Conservation (phyloP, 208 protist genomes). For the Acanthamoeba quina region DNA sequence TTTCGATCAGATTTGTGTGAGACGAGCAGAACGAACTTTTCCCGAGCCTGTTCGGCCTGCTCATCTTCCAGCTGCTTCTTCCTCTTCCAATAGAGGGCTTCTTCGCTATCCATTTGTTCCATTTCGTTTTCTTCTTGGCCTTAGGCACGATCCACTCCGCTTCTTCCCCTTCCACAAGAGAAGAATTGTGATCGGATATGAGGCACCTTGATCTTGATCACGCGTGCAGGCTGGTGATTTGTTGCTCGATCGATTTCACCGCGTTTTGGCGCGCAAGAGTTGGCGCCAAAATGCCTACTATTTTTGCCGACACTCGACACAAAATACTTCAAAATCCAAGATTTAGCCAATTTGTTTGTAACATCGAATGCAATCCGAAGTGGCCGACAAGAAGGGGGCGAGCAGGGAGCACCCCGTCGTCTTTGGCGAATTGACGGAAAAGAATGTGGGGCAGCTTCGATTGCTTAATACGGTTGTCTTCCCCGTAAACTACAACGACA, state of each 20-base stretch:
- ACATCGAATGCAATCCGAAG: background rate
- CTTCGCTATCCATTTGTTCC: conserved; percentile 43
- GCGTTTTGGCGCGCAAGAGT: background rate
- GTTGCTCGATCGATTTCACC: background rate
- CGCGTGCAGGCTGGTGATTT: too few species aligned
- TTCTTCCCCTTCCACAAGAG: conserved; percentile 48
- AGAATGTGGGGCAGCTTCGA: conserved; percentile 82
- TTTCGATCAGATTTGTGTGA: background rate
- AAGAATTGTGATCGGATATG: background rate
- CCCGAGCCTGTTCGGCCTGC: background rate
- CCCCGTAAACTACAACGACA: conserved; percentile 81
- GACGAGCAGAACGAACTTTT: background rate
- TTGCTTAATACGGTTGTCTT: conserved; percentile 80
- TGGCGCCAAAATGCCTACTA: too few species aligned
- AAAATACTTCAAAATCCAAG: too few species aligned
- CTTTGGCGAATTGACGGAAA: conserved; percentile 82
- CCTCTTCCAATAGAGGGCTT: conserved; percentile 58
- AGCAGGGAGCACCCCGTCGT: conserved; percentile 35
- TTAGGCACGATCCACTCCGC: background rate
- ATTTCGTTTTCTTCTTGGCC: background rate
- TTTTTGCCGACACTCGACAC: too few species aligned
- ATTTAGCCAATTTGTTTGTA: too few species aligned
- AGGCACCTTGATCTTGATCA: too few species aligned
- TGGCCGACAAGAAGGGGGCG: background rate
- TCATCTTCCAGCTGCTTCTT: conserved; percentile 62